Percentiles rank a stretch among this genome's conserved stretches.
These are phyloP conservation scores for Castanea sativa DNA, from an alignment of 306 rosid species.

Conservation along the genomic window DNA sequence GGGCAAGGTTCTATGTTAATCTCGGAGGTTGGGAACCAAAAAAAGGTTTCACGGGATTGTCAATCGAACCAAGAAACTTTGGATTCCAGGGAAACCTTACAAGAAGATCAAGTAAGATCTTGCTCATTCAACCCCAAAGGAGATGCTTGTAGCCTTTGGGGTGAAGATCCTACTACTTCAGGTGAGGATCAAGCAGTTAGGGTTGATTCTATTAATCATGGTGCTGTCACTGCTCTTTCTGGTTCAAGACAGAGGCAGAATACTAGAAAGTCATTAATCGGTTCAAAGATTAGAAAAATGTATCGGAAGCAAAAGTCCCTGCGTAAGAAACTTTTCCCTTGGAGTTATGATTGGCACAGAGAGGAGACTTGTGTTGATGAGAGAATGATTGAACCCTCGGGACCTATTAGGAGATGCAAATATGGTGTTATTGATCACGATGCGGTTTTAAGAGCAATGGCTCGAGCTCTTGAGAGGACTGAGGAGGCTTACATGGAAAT, in stretches of 20 bases:
- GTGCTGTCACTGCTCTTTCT: constrained; percentile 23
- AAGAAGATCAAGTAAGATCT: constrained; percentile 25
- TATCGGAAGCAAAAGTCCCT: constrained; percentile 53
- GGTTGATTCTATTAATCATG: constrained; percentile 30
- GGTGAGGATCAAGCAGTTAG: constrained; percentile 40
- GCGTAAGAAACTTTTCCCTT: constrained; percentile 58
- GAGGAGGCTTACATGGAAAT: constrained; percentile 61
- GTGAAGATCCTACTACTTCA: constrained; percentile 58
- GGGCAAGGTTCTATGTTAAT: constrained; percentile 26
- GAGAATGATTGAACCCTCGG: constrained; percentile 40
- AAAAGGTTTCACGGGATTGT: constrained; percentile 15
- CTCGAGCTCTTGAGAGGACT: constrained; percentile 59
- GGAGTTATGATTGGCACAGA: constrained; percentile 73
- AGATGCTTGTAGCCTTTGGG: constrained; percentile 28
- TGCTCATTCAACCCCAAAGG: constrained; percentile 25
- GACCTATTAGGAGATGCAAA: constrained; percentile 59
- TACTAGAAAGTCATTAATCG: constrained; percentile 38
- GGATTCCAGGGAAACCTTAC: constrained; percentile 26
- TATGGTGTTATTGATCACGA: constrained; percentile 51
- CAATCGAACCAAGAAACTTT: constrained; percentile 21
- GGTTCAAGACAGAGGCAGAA: constrained; percentile 38
- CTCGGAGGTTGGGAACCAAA: constrained; percentile 23
- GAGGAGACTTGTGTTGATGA: constrained; percentile 40
- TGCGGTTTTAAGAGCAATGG: constrained; percentile 63
- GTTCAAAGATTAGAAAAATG: constrained; percentile 53